Base-by-base conservation (phyloP, 2,329 filamentous ascomycete species). In the Grosmannia huntii region DNA sequence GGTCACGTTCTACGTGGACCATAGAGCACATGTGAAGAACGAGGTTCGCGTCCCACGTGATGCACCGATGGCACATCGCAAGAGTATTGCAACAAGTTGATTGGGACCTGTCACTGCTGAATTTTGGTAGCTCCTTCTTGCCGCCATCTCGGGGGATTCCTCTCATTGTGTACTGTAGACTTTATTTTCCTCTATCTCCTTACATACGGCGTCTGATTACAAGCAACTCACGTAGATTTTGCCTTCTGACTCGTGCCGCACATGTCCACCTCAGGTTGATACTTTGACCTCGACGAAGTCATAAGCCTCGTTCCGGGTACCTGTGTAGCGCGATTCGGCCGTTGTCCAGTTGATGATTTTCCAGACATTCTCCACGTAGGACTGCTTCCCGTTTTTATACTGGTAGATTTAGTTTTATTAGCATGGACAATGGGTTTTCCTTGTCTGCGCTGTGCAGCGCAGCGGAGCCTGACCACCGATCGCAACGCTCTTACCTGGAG, bases 271-370 rank as follows among this genome's bases (percentile, higher is more conserved):
- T 56, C 36, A 57, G 4, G 9, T 19, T 4, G 60, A 60, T 14
- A 59, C 5, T 11, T 51, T 55, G 48, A 60, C 73, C 60, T 69
- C 71, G 52, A 77, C 68, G 9, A 70, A 65, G 62, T 72, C 71
- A 66, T 76, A 76, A 1, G 68, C 70, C 57, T 77, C 73, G 12
- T 77, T 76, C 5, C 70, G 68, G 7, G 63, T 70, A 1, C 79
- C 79, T 1, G 70, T 64, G 68, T 80, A 89, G 28, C 86, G 78
- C 58, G 76, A 70, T 72, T 88, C 85, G 1, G 82, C 80, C 7
- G 78, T 83, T 70, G 84, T 82, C 87, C 87, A 90, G 73, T 89
- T 90, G 66, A 90, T 83, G 36, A 90, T 80, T 33, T 83, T 82
- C 87, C 86, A 90, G 63, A 90, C 86, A 60, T 86, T 86, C 60